Evolutionary conservation across 345 rosid species (phyloP).

Genomic region (Euphorbia peplus): DNA sequence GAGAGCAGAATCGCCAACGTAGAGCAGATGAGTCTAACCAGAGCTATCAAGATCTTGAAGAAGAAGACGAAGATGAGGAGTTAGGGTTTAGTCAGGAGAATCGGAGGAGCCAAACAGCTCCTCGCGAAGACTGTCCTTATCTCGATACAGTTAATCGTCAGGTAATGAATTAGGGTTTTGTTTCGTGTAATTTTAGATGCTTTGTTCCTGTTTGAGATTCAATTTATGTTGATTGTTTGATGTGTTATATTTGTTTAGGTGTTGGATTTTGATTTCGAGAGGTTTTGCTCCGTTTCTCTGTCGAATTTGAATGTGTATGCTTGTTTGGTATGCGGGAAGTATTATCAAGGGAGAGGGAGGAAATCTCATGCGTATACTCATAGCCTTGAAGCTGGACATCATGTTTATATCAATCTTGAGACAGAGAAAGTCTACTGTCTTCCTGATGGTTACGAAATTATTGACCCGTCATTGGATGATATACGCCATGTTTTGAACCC

Average conservation of each 20-base stretch:
- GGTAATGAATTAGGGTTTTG: constrained; percentile 32
- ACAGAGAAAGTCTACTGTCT: constrained; percentile 94
- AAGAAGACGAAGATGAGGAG: constrained; percentile 32
- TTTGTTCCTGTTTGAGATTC: not conserved
- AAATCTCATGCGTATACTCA: constrained; percentile 97
- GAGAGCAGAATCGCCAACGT: constrained; percentile 11
- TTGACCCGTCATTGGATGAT: constrained; percentile 91
- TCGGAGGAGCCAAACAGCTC: constrained; percentile 54
- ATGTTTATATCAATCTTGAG: constrained; percentile 82
- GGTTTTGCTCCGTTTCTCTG: constrained; percentile 84
- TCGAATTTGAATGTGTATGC: constrained; percentile 91
- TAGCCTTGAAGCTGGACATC: constrained; percentile 97
- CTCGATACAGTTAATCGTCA: constrained; percentile 99
- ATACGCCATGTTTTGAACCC: constrained; percentile 91
- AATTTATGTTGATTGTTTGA: not conserved
- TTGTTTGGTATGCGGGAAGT: constrained; percentile 94
- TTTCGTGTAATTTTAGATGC: not conserved
- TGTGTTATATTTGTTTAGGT: constrained; percentile 43
- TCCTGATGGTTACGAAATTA: constrained; percentile 97
- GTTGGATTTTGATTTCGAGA: constrained; percentile 97
- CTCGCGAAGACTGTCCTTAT: constrained; percentile 93
- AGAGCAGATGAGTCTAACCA: constrained; percentile 17
- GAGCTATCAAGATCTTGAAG: constrained; percentile 27
- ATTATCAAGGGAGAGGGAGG: constrained; percentile 92
- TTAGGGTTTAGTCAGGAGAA: constrained; percentile 25